A percentile compares a stretch with the other conserved stretches of the same genome.
These are phyloP conservation scores for Lactarius hatsudake DNA, from an alignment of 768 basidiomycete genomes.

Conservation along the genomic window DNA sequence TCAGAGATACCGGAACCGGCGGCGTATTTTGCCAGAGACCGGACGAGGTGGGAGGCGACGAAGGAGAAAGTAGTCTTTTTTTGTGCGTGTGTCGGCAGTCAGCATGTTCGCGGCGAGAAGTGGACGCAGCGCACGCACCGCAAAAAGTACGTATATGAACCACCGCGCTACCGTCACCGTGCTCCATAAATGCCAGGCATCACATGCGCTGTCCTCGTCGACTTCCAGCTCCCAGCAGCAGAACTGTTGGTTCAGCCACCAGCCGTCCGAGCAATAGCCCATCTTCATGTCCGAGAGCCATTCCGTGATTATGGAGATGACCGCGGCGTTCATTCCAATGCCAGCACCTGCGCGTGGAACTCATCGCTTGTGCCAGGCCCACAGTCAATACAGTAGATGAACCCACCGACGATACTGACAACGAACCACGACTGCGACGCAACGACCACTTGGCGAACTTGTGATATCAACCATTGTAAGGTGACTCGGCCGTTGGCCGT, in stretches of 20 bases:
- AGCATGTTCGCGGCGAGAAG: neutral
- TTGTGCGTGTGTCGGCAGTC: neutral
- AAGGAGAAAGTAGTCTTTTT: slow-evolving; percentile 78
- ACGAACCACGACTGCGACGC: slow-evolving; percentile 92
- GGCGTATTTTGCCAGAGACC: slow-evolving; percentile 87
- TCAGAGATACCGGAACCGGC: slow-evolving; percentile 98
- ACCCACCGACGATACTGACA: slow-evolving; percentile 83
- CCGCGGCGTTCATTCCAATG: slow-evolving; percentile 91
- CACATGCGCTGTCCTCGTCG: slow-evolving; percentile 75
- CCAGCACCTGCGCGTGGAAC: slow-evolving; percentile 57
- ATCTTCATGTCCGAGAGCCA: slow-evolving; percentile 99
- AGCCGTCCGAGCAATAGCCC: slow-evolving; percentile 94
- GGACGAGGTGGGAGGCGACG: slow-evolving; percentile 84
- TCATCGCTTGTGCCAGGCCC: slow-evolving; percentile 4
- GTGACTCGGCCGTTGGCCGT: slow-evolving; percentile 52
- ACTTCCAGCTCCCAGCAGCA: slow-evolving; percentile 96
- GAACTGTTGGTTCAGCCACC: slow-evolving; percentile 98
- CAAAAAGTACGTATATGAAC: slow-evolving; percentile 84
- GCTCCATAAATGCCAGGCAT: slow-evolving; percentile 93
- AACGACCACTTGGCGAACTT: slow-evolving; percentile 55
- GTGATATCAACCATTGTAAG: slow-evolving; percentile 57
- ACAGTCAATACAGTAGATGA: neutral
- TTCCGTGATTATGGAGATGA: slow-evolving; percentile 92
- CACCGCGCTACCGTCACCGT: slow-evolving; percentile 66
- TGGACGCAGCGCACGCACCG: slow-evolving; percentile 64